Base-by-base conservation (phyloP, 495 filamentous ascomycete species). In the Opeltia flavorubescens region DNA sequence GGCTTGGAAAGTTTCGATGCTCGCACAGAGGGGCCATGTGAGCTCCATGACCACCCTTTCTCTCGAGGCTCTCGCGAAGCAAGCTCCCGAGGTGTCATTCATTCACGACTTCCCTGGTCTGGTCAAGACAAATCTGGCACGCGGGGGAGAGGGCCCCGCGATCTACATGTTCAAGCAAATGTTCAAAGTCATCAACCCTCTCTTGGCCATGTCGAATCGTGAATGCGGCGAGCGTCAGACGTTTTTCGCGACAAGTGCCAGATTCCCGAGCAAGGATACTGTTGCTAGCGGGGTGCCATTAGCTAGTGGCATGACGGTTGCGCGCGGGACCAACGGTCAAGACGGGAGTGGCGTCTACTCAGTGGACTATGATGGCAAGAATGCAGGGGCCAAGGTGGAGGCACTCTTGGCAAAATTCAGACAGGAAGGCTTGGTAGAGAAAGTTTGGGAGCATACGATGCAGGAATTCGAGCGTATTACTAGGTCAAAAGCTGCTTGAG, bases 221-320 rank as follows among this genome's bases (percentile, higher is more conserved):
- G 67, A 72, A 47, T 66, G 66, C 25, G 68, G 67, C 5, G 56
- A 66, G 46, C 56, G 70, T 15, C 67, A 71, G 53, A 51, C 71
- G 40, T 71, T 63, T 53, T 56, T 59, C 13, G 62, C 63, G 24
- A 72, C 64, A 27, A 71, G 63, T 57, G 54, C 50, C 6, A 51
- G 55, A 11, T 74, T 56, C 49, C 54, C 66, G 3, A 54, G 65
- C 21, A 21, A 26, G 6, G 54, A 49, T 46, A 47, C 49, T 1
- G 39, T 26, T 9, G 36, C 34, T 18, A 9, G 33, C 15, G 51
- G 43, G 7, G 46, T 25, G 5, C 38, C 31, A 4, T 27, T 51
- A 5, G 42, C 43, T 2, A 30, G 23, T 9, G 55, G 50, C 1
- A 50, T 55, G 25, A 52, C 30, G 0, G 15, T 59, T 4, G 51